Evolutionary conservation across 768 basidiomycete genomes (phyloP).

Genomic region (Calvatia gigantea): DNA sequence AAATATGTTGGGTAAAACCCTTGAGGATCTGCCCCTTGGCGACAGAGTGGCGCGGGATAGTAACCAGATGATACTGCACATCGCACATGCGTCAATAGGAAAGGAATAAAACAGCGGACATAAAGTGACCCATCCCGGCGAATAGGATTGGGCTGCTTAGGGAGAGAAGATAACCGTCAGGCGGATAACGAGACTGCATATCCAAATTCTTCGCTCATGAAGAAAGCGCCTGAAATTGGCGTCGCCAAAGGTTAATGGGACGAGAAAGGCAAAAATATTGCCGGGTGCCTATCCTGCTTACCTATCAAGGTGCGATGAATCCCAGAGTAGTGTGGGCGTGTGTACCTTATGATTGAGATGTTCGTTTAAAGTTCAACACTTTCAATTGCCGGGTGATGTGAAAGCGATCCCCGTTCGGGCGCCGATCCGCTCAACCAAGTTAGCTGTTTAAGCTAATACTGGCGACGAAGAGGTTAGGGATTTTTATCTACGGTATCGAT

Average conservation of each 20-base stretch:
- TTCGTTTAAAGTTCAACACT: conserved; percentile 8
- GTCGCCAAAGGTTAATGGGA: conserved; percentile 26
- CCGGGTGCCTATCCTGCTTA: too few relatives aligned
- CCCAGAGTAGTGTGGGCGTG: too few relatives aligned
- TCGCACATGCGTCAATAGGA: not conserved
- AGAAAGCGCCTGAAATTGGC: conserved; percentile 49
- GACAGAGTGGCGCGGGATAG: conserved; percentile 1
- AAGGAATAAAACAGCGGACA: not conserved
- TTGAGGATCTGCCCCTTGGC: not conserved
- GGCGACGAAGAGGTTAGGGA: not conserved
- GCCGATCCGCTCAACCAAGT: conserved; percentile 48
- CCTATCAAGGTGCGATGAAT: conserved; percentile 27
- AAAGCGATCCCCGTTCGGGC: conserved; percentile 50
- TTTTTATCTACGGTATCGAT: conserved; percentile 20
- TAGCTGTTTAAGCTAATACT: conserved; percentile 31
- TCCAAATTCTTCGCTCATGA: conserved; percentile 42
- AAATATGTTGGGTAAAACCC: too few relatives aligned
- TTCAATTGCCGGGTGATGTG: conserved; percentile 41
- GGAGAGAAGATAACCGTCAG: not conserved
- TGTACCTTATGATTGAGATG: not conserved
- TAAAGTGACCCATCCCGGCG: conserved; percentile 27
- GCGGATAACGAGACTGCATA: not conserved
- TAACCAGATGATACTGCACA: not conserved
- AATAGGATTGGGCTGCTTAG: conserved; percentile 34
- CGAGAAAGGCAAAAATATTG: not conserved